Base-by-base conservation (phyloP, 352 stramenopile genomes). In the Phytophthora pistaciae region DNA sequence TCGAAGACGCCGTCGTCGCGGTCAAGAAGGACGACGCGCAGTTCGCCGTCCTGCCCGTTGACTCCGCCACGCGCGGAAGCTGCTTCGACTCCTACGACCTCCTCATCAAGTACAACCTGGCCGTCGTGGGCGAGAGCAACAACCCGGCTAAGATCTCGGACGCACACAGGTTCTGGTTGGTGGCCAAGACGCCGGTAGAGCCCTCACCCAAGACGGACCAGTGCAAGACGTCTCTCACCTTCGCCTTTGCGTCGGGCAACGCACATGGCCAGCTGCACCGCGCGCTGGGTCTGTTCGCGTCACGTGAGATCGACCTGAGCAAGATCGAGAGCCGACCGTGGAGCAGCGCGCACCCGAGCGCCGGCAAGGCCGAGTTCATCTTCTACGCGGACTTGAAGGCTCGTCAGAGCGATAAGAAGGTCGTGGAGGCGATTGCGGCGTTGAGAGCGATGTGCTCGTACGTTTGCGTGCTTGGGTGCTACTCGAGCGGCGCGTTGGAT, bases 21-120 rank as follows among this genome's bases (percentile, higher is more conserved):
- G 83, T 93, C 1, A 77, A 87, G 46, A 79, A 83, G 49, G 88
- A 91, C 25, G 91, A 99, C 70, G 94, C 80, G 33, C 91, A 98
- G 68, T 98, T 98, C 79, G 96, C 91, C 6, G 89, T 98, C 25
- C 56, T 99, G 5, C 96, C 97, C 3, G 95, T 99, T 46, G 97
- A 99, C 77, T 99, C 99, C 70, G 94, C 91, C 10, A 78, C 99
- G 36, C 93, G 92, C 44, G 97, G 97, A 8, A 98, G 85, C 25
- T 99, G 98, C 74, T 97, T 99, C 79, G 94, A 97, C 54, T 99
- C 98, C 72, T 99, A 99, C 77, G 88, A 95, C 64, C 60, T 95
- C 52, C 55, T 94, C 70, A 78, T 94, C 50, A 81, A 88, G 72
- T 90, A 90, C 74, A 80, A 79, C 10, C 64, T 95, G 36, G 74